phyloP scores from a whole-genome alignment of 2,329 filamentous ascomycete species.

The Triangularia setosa region DNA sequence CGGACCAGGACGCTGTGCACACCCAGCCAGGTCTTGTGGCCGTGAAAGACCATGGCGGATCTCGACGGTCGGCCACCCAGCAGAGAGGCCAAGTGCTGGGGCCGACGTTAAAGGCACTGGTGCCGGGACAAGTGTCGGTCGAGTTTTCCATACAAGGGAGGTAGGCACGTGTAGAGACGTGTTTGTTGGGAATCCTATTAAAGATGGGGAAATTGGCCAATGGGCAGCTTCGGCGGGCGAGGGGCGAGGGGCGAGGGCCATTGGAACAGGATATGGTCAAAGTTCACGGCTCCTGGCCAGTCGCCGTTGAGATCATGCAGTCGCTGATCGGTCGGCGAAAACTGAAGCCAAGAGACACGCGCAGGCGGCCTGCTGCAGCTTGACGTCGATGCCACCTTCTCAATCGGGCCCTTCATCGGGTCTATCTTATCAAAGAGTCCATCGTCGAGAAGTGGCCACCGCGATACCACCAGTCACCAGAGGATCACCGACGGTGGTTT shows the following conservation, averaged over 20 bases:
- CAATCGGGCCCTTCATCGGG: neutral
- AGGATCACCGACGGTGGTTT: too few relatives aligned
- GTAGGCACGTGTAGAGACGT: neutral
- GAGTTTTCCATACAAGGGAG: constrained; percentile 1
- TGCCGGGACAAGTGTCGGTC: constrained; percentile 2
- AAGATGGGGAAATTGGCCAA: constrained; percentile 13
- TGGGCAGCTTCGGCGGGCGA: neutral
- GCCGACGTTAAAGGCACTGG: neutral
- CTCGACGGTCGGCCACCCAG: neutral
- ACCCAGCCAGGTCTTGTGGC: too few relatives aligned
- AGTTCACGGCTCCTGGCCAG: neutral
- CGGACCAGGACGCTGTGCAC: neutral
- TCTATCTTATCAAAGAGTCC: neutral
- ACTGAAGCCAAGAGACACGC: neutral
- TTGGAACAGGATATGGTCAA: constrained; percentile 6
- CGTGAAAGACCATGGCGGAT: neutral
- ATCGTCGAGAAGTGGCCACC: neutral
- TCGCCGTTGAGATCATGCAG: neutral
- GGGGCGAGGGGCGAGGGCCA: neutral
- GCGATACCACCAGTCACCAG: neutral
- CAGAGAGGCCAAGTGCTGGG: neutral
- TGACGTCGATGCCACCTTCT: constrained; percentile 17
- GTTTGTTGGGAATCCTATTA: neutral
- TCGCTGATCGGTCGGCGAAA: neutral
- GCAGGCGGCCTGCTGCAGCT: neutral